These are phyloP conservation scores for Tympanopsis confertula DNA, from an alignment of 2,329 filamentous ascomycete species.

Conservation along the genomic window DNA sequence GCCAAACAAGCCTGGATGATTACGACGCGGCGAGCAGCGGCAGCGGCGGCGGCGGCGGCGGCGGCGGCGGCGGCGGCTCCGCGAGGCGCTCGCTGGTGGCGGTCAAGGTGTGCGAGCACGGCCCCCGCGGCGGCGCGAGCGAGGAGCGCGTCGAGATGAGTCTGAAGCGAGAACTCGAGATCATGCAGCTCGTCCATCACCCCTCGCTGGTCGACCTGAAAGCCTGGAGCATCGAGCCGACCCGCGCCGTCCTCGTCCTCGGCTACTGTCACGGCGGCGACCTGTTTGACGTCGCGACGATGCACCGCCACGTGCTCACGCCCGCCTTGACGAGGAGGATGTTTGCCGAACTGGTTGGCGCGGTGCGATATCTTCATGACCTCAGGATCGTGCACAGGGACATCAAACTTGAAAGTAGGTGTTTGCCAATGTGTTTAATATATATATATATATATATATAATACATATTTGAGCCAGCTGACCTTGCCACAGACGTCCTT, in stretches of 20 bases:
- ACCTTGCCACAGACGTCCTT: constrained; percentile 58
- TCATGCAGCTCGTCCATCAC: constrained; percentile 78
- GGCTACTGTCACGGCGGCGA: constrained; percentile 91
- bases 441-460: constrained; percentile 8
- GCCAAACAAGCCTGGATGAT: constrained; percentile 46
- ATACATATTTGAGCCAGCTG: constrained; percentile 4
- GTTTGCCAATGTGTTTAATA: background rate
- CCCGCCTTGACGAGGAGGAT: constrained; percentile 67
- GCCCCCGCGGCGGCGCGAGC: constrained; percentile 82
- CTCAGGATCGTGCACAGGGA: constrained; percentile 87
- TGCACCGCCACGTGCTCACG: constrained; percentile 55
- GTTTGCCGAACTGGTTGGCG: constrained; percentile 78
- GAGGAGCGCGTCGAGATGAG: constrained; percentile 89
- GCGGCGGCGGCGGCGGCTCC: constrained; percentile 20
- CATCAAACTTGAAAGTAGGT: constrained; percentile 88
- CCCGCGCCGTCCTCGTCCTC: constrained; percentile 72
- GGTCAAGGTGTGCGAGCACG: constrained; percentile 90
- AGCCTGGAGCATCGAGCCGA: constrained; percentile 77
- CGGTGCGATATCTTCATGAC: constrained; percentile 74
- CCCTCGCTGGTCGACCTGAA: constrained; percentile 84
- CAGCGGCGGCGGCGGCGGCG: constrained; percentile 23
- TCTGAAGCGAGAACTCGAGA: constrained; percentile 86
- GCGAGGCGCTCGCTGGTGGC: constrained; percentile 70
- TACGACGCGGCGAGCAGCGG: constrained; percentile 24
- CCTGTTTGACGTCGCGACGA: constrained; percentile 80